A percentile compares a stretch with the other conserved stretches of the same genome.
These are phyloP conservation scores for Starmerella potacharoeniae DNA, from an alignment of 805 yeast genomes.

Conservation along the genomic window DNA sequence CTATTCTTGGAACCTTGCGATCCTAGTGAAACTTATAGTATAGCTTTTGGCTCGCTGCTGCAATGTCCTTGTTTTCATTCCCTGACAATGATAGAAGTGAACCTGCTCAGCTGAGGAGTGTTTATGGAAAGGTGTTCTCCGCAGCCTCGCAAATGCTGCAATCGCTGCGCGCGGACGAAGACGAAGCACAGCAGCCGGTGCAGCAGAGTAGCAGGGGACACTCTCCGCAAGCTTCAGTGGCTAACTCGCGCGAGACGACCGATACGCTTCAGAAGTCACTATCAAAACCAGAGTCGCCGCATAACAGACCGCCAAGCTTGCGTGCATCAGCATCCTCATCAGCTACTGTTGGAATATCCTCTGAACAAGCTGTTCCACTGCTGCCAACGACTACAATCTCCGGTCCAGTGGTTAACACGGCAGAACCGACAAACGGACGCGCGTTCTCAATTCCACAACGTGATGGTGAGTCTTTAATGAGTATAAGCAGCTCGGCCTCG, in stretches of 20 bases:
- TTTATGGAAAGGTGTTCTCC: conserved; percentile 17
- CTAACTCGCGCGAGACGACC: background rate
- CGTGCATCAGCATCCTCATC: conserved; percentile 4
- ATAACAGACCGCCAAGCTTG: conserved; percentile 1
- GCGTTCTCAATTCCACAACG: background rate
- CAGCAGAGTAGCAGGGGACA: background rate
- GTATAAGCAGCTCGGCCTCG: conserved; percentile 19
- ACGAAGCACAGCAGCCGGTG: background rate
- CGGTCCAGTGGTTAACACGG: background rate
- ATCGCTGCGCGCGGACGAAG: conserved; percentile 15
- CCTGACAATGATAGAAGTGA: conserved; percentile 12
- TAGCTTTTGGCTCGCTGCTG: too few species aligned
- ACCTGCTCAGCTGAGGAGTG: background rate
- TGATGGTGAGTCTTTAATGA: conserved; percentile 21
- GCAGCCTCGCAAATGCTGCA: conserved; percentile 20
- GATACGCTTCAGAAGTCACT: background rate
- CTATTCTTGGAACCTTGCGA: too few species aligned
- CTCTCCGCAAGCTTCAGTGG: background rate
- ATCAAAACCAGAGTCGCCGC: background rate
- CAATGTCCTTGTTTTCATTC: conserved; percentile 18
- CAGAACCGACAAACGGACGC: background rate
- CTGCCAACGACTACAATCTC: conserved; percentile 4
- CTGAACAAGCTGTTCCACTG: conserved; percentile 16
- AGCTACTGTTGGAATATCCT: conserved; percentile 14
- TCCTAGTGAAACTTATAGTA: too few species aligned